A percentile compares a stretch with the other conserved stretches of the same genome.
phyloP scores from a whole-genome alignment of 768 basidiomycete genomes.

The Amanita phalloides region DNA sequence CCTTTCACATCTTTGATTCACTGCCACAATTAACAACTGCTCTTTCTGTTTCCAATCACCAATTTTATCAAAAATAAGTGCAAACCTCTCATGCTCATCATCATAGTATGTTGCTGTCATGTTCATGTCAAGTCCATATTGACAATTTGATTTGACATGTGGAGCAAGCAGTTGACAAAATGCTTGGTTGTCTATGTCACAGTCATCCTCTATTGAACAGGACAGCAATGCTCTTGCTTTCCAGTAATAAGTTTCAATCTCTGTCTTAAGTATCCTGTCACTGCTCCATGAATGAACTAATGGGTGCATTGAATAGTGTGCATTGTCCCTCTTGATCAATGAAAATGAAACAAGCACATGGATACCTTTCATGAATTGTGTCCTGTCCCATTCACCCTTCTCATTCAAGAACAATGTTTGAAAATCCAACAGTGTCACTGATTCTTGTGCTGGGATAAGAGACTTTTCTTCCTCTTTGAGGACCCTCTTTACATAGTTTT shows the following conservation, averaged over 20 bases:
- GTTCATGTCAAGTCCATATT: background rate
- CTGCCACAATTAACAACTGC: background rate
- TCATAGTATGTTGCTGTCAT: background rate
- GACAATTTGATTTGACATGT: background rate
- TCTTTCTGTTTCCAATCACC: background rate
- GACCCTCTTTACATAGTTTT: background rate
- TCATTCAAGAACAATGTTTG: background rate
- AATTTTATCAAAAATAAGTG: background rate
- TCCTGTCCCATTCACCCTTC: slow-evolving; percentile 6
- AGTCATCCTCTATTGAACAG: background rate
- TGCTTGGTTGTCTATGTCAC: no score
- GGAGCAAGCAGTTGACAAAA: no score
- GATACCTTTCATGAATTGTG: slow-evolving; percentile 9
- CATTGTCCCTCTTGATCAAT: slow-evolving; percentile 5
- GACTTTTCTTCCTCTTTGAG: background rate
- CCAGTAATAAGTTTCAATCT: background rate
- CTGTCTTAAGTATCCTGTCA: background rate
- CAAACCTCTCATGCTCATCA: background rate
- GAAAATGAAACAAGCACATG: slow-evolving; percentile 1
- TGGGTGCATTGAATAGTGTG: slow-evolving; percentile 7
- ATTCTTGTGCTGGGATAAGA: background rate
- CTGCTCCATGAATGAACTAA: slow-evolving; percentile 8
- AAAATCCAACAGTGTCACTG: background rate
- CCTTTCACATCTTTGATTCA: background rate
- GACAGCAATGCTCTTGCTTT: slow-evolving; percentile 1